Evolutionary conservation across 2,329 filamentous ascomycete species (phyloP), one percentile per base, ranked within the genome.

Genomic region (Phyllosticta citribraziliensis): DNA sequence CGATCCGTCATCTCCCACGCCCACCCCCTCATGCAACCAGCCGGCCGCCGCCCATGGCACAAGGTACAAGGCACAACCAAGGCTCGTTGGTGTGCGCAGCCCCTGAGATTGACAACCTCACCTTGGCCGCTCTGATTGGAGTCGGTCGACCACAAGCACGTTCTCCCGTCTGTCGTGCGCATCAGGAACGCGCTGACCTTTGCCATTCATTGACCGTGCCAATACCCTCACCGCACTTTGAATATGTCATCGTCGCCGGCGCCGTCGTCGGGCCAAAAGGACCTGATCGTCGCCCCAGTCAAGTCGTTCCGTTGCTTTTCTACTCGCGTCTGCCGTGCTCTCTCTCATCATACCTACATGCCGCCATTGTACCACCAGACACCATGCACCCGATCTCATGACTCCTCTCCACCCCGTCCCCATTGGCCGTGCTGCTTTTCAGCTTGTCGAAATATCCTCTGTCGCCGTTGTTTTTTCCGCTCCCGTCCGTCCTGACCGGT

Each of bases 391-490:
- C 55, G 40, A 24, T 30, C 60, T 55, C 60, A 53, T 61, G 60
- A 61, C 60, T 57, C 24, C 24, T 14, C 27, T 33, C 8, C 9
- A 20, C 47, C n/a, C 51, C n/a, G 24, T 51, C 54, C 55, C 60
- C 30, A 61, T 61, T 61, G 60, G 60, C 52, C 60, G 50, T 27
- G 50, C 57, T 57, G 60, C 55, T 57, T 27, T 53, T 56, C 59
- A 40, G 19, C 22, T 40, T 40, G 11, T 40, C 33, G 33, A 40
- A 40, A 40, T 40, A 40, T 11, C 12, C 33, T 40, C 33, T 40
- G 33, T 17, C 33, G 11, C 33, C 12, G 14, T 14, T 17, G 14
- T 40, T 40, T 40, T 40, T 40, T 30, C 47, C 57, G 52, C 57
- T 20, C 20, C 57, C 52, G 20, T 19, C 57, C 52, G 20, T 35